phyloP scores from a whole-genome alignment of 2,329 filamentous ascomycete species.

The Lojkania enalia region DNA sequence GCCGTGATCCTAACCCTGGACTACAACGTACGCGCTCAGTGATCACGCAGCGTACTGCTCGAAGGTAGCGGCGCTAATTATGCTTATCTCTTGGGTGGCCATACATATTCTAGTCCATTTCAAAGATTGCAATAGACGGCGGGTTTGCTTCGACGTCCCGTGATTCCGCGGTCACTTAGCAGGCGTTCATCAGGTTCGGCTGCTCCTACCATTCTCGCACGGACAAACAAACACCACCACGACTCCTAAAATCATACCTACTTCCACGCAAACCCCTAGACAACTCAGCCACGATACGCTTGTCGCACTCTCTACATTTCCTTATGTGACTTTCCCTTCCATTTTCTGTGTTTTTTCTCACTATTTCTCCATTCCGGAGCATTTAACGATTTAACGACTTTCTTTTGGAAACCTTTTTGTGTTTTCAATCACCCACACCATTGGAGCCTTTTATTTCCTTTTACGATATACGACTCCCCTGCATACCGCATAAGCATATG shows the following conservation, averaged over 20 bases:
- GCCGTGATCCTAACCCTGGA: slow-evolving; percentile 34
- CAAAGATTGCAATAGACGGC: slow-evolving; percentile 27
- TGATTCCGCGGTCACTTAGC: slow-evolving; percentile 24
- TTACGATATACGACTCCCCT: slow-evolving; percentile 43
- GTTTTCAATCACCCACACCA: slow-evolving; percentile 28
- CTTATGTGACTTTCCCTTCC: slow-evolving; percentile 36
- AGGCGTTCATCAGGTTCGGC: slow-evolving; percentile 20
- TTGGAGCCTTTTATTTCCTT: slow-evolving; percentile 35
- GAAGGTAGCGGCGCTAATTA: slow-evolving; percentile 28
- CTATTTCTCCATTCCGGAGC: slow-evolving; percentile 34
- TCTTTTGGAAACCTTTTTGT: slow-evolving; percentile 20
- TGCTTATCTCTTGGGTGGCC: slow-evolving; percentile 22
- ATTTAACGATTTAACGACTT: slow-evolving; percentile 36
- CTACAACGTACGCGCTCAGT: slow-evolving; percentile 40
- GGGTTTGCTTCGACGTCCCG: slow-evolving; percentile 22
- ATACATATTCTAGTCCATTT: slow-evolving; percentile 23
- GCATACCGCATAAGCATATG: slow-evolving; percentile 40
- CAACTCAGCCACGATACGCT: slow-evolving; percentile 7
- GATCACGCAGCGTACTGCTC: slow-evolving; percentile 28
- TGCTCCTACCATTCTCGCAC: slow-evolving; percentile 12
- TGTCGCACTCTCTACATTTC: slow-evolving; percentile 27
- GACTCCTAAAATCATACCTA: slow-evolving; percentile 12
- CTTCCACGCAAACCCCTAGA: slow-evolving; percentile 1
- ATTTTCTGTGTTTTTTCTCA: slow-evolving; percentile 37
- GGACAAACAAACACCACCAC: slow-evolving; percentile 7